Conservation (phyloP, 176 grass and related monocot genomes). For the Oryza meridionalis region DNA sequence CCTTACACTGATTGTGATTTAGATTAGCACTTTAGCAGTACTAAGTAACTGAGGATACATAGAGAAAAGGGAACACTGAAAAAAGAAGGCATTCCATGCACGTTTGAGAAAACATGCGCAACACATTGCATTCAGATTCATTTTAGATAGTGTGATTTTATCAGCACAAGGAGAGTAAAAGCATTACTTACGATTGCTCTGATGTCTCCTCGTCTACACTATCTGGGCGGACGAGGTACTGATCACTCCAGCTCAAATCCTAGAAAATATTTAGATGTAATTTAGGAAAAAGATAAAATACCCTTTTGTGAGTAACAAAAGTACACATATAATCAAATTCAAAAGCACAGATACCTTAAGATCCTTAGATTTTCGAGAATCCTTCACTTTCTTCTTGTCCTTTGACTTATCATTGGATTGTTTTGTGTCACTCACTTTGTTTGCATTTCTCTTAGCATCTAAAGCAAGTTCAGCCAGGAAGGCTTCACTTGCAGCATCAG, state of each 20-base stretch:
- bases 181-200: constrained; percentile 70
- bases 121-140: not conserved
- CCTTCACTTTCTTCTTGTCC: constrained; percentile 86
- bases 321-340: constrained; percentile 2
- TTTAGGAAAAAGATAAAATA: constrained; percentile 44
- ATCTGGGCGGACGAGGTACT: constrained; percentile 45
- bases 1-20: not conserved
- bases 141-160: constrained; percentile 8
- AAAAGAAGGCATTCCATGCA: not conserved
- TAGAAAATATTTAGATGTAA: constrained; percentile 48
- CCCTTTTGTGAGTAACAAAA: constrained; percentile 25
- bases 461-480: constrained; percentile 93
- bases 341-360: constrained; percentile 59
- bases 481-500: constrained; percentile 94
- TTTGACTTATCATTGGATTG: constrained; percentile 78
- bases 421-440: constrained; percentile 62
- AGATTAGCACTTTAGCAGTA: not conserved
- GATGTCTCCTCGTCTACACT: constrained; percentile 56
- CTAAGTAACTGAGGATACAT: not conserved
- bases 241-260: constrained; percentile 61
- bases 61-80: not conserved
- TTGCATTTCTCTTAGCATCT: constrained; percentile 81
- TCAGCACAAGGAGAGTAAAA: constrained; percentile 28
- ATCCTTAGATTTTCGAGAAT: constrained; percentile 75
- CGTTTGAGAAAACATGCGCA: not conserved